A percentile compares a stretch with the other conserved stretches of the same genome.
Evolutionary conservation across 1,284 basidiomycete species (phyloP).

Genomic region (Mrakiaceae sp.): DNA sequence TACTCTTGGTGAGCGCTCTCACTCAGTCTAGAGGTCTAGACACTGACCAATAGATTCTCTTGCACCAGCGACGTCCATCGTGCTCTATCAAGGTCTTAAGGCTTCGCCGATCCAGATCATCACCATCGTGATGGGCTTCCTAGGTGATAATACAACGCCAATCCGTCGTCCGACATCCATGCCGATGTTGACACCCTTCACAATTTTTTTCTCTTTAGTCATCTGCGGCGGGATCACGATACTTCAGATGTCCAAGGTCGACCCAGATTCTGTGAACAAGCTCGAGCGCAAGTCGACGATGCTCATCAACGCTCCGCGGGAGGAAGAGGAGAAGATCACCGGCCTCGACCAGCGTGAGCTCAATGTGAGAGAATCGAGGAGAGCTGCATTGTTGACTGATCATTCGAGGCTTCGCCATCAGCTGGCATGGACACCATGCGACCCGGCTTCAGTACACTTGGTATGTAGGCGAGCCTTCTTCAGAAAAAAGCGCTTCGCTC

Average conservation of each 20-base stretch:
- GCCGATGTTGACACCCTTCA: too few relatives aligned
- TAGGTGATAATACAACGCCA: conserved; percentile 31
- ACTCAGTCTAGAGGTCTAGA: background rate
- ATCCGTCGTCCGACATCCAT: too few relatives aligned
- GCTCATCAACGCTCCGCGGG: conserved; percentile 64
- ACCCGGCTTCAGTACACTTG: conserved; percentile 77
- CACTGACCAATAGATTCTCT: background rate
- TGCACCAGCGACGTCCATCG: conserved; percentile 52
- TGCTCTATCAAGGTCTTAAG: conserved; percentile 80
- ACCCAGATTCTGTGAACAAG: conserved; percentile 56
- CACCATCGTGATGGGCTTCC: conserved; percentile 79
- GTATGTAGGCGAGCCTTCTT: too few relatives aligned
- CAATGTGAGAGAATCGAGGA: conserved; percentile 43
- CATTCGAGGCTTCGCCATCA: background rate
- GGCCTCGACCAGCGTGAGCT: conserved; percentile 33
- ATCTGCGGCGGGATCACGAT: conserved; percentile 65
- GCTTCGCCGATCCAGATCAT: conserved; percentile 64
- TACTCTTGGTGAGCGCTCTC: conserved; percentile 46
- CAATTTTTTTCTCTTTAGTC: conserved; percentile 12
- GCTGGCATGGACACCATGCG: conserved; percentile 76
- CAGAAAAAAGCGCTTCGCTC: too few relatives aligned
- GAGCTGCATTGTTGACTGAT: background rate
- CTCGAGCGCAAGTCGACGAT: conserved; percentile 78
- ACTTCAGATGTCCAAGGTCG: conserved; percentile 89
- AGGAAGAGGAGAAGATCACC: conserved; percentile 37